Conservation (phyloP, 768 basidiomycete genomes). For the Rhizopogon vinicolor region DNA sequence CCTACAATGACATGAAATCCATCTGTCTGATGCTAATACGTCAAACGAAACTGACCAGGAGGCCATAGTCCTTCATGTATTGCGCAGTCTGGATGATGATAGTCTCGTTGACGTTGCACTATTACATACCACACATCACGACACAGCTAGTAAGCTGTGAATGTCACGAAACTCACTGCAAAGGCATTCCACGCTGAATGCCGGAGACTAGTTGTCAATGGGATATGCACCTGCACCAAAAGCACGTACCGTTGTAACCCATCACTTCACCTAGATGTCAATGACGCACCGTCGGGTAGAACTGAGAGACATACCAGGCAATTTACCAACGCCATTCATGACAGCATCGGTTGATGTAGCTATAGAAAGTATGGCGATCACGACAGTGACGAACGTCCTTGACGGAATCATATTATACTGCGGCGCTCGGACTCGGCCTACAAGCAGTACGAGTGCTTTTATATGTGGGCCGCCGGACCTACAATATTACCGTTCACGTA, state of each 20-base stretch:
- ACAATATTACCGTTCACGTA: neutral
- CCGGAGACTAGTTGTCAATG: neutral
- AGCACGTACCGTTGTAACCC: conserved; percentile 25
- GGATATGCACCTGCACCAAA: neutral
- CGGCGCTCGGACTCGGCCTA: neutral
- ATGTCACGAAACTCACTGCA: conserved; percentile 34
- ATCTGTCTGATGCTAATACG: neutral
- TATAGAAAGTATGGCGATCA: conserved; percentile 9
- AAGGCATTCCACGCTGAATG: conserved; percentile 62
- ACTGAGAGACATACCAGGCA: conserved; percentile 19
- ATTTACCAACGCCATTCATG: conserved; percentile 26
- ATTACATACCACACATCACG: neutral
- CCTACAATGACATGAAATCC: conserved; percentile 26
- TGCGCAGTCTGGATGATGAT: conserved; percentile 45
- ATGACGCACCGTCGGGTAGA: neutral
- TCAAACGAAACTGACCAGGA: conserved; percentile 30
- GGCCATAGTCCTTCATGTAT: conserved; percentile 48
- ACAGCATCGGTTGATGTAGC: conserved; percentile 13
- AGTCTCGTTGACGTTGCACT: conserved; percentile 57
- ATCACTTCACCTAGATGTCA: conserved; percentile 19
- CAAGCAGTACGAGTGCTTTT: neutral
- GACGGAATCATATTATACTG: conserved; percentile 8
- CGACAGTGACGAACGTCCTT: conserved; percentile 1
- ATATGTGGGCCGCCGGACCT: conserved; percentile 11
- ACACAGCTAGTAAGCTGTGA: neutral